Base-by-base conservation (phyloP, 2,329 filamentous ascomycete species). In the Fusarium euwallaceae region DNA sequence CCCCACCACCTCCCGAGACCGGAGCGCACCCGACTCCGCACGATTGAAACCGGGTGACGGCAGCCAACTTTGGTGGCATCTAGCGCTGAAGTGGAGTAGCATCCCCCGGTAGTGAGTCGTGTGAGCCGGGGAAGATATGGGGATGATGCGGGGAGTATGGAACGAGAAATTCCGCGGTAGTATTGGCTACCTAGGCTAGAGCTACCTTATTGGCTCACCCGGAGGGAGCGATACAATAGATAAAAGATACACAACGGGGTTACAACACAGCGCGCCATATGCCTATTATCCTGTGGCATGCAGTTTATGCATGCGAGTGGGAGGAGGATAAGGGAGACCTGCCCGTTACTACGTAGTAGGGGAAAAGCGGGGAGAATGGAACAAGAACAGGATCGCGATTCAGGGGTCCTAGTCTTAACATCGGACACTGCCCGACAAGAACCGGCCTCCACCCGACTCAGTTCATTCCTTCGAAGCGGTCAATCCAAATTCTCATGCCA, bases 361-460 rank as follows among this genome's bases (percentile, higher is more conserved):
- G 27, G 27, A 29, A 29, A 29, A 29, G 51, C 27, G 51, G 51
- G 51, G 51, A 43, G 41, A 22, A 22, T 43, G 41, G n/a, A 43
- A 43, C 20, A 14, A 22, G n/a, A 9, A 22, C 11, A 43, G 41
- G 41, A 43, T 22, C 39, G n/a, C 39, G 39, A 41, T 41, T 41
- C 39, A 41, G 39, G 41, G 41, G 20, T 22, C 41, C 41, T 11
- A 45, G 11, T 6, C 9, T n/a, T n/a, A 16, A 8, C 9, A 32
- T 56, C 53, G 53, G 53, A 7, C 53, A 36, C 53, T 34, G 53
- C 53, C 53, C 53, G 53, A 56, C 53, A 56, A 56, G 29, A 36
- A 32, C 27, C 53, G 29, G 53, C 16, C 53, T 20, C 24, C 53
- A 34, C 10, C 53, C 53, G 53, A 56, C 53, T 22, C 41, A 8